Conservation (phyloP, 2,329 filamentous ascomycete genomes). For the Setomelanomma holmii region DNA sequence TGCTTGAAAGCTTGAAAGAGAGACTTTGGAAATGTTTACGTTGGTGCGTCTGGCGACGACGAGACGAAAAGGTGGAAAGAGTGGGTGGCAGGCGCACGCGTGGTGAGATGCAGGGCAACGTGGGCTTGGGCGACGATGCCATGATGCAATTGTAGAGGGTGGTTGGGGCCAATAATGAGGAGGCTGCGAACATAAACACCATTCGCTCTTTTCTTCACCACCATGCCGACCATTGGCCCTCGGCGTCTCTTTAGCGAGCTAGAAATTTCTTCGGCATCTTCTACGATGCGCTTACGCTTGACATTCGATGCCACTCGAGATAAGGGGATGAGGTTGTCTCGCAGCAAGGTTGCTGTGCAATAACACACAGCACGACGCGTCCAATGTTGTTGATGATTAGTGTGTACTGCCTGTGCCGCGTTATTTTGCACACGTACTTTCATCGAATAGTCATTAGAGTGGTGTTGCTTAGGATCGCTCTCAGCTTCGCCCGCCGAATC, state of each 20-base stretch:
- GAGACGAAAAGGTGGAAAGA: slow-evolving; percentile 7
- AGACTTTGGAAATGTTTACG: slow-evolving; percentile 2
- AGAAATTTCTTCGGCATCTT: background rate
- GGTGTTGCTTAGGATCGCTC: too few relatives aligned
- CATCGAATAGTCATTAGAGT: too few relatives aligned
- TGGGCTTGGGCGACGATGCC: slow-evolving; percentile 23
- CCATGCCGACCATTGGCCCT: background rate
- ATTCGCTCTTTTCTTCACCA: background rate
- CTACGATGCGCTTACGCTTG: background rate
- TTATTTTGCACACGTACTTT: too few relatives aligned
- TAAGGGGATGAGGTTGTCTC: too few relatives aligned
- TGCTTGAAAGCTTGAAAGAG: slow-evolving; percentile 12
- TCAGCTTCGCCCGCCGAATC: too few relatives aligned
- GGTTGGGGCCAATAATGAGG: slow-evolving; percentile 39
- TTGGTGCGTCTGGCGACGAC: slow-evolving; percentile 2
- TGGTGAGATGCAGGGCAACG: slow-evolving; percentile 19
- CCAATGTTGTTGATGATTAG: too few relatives aligned
- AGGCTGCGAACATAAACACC: slow-evolving; percentile 27
- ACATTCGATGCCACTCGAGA: background rate
- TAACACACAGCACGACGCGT: too few relatives aligned
- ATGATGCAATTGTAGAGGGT: slow-evolving; percentile 40
- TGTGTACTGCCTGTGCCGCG: too few relatives aligned
- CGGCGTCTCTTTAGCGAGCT: background rate
- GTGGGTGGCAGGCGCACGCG: slow-evolving; percentile 13
- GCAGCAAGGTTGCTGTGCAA: too few relatives aligned